A percentile compares a stretch with the other conserved stretches of the same genome.
Evolutionary conservation across 2,329 filamentous ascomycete genomes (phyloP).

Genomic region (Annulohypoxylon truncatum): DNA sequence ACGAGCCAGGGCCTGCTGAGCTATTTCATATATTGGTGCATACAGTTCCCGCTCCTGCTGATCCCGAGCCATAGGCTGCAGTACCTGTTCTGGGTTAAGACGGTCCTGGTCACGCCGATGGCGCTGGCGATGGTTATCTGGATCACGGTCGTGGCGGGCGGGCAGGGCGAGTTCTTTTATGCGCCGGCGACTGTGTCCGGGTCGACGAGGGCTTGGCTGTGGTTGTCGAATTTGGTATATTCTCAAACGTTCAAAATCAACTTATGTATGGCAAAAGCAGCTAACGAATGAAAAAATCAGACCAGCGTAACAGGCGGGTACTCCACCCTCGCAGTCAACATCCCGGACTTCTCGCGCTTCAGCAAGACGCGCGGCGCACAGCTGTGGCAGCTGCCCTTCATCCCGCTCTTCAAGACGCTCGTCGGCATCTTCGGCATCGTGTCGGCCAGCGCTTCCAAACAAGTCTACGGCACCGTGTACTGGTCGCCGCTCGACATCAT

Average conservation of each 20-base stretch:
- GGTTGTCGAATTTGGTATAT: slow-evolving; percentile 44
- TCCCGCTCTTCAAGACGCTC: slow-evolving; percentile 60
- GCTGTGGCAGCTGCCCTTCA: slow-evolving; percentile 60
- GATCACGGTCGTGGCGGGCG: slow-evolving; percentile 62
- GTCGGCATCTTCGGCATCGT: slow-evolving; percentile 61
- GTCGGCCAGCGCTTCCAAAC: slow-evolving; percentile 58
- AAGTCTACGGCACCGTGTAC: slow-evolving; percentile 58
- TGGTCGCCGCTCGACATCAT: slow-evolving; percentile 64
- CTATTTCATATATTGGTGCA: slow-evolving; percentile 68
- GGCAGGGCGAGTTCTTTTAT: slow-evolving; percentile 57
- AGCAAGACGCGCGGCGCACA: slow-evolving; percentile 57
- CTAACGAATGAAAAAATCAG: slow-evolving; percentile 19
- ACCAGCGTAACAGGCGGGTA: slow-evolving; percentile 60
- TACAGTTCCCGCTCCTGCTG: slow-evolving; percentile 65
- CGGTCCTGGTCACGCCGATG: slow-evolving; percentile 58
- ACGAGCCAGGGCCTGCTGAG: slow-evolving; percentile 66
- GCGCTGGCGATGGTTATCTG: slow-evolving; percentile 68
- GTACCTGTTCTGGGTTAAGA: slow-evolving; percentile 62
- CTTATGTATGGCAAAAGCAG: neutral
- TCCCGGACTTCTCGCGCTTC: slow-evolving; percentile 55
- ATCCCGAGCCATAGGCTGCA: slow-evolving; percentile 66
- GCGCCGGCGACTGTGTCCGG: slow-evolving; percentile 57
- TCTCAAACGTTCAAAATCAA: neutral
- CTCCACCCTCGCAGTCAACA: slow-evolving; percentile 62
- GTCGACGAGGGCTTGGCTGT: slow-evolving; percentile 47